Percentiles rank a stretch among this genome's conserved stretches.
Conservation (phyloP, 2,329 filamentous ascomycete species). For the Alternaria postmessia region DNA sequence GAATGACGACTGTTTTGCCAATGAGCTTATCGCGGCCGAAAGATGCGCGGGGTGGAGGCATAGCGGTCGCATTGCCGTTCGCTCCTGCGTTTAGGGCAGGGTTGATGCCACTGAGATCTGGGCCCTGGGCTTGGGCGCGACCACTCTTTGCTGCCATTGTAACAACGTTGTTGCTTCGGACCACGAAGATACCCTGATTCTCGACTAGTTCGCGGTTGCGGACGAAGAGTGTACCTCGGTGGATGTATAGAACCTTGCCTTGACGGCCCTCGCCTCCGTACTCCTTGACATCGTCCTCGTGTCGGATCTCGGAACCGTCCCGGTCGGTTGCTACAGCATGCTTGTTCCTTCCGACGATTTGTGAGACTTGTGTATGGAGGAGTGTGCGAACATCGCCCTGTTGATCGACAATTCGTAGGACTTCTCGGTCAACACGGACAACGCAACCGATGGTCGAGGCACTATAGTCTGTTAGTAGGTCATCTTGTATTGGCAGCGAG, state of each 20-base stretch:
- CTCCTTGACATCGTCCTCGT: conserved; percentile 93
- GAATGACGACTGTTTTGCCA: conserved; percentile 89
- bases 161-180: conserved; percentile 82
- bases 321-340: conserved; percentile 90
- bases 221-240: conserved; percentile 90
- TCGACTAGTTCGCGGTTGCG: conserved; percentile 85
- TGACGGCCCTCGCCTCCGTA: conserved; percentile 82
- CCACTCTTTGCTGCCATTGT: conserved; percentile 96
- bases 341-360: conserved; percentile 83
- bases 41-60: conserved; percentile 71
- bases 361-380: conserved; percentile 89
- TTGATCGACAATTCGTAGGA: conserved; percentile 88
- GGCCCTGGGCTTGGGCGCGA: conserved; percentile 72
- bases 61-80: conserved; percentile 58
- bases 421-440: conserved; percentile 94
- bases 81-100: conserved; percentile 73
- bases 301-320: conserved; percentile 89
- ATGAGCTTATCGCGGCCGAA: conserved; percentile 83
- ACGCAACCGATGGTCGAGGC: conserved; percentile 91
- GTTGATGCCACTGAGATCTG: conserved; percentile 91
- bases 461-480: conserved; percentile 47
- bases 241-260: conserved; percentile 91
- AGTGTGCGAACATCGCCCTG: conserved; percentile 82
- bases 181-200: conserved; percentile 89
- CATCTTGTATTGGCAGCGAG: not conserved